phyloP scores from a whole-genome alignment of 805 yeast genomes.

The Hyphopichia homilentoma region DNA sequence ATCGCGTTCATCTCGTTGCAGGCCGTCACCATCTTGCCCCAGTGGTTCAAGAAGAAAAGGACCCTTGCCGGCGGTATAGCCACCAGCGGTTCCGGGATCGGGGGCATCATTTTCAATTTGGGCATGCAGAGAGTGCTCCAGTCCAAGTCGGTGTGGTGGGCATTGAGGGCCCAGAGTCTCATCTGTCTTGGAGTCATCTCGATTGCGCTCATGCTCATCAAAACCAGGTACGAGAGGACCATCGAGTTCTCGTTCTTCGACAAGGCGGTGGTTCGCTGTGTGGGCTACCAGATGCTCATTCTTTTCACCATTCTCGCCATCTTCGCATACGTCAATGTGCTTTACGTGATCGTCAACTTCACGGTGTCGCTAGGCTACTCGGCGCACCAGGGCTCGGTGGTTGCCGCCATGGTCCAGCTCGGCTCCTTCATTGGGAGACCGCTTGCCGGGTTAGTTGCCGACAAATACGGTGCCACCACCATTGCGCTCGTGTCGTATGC shows the following conservation, averaged over 20 bases:
- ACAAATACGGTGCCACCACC: constrained; percentile 50
- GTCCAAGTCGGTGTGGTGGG: constrained; percentile 42
- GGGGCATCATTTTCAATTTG: constrained; percentile 48
- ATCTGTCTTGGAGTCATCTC: constrained; percentile 25
- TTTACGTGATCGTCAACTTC: constrained; percentile 58
- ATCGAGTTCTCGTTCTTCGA: constrained; percentile 32
- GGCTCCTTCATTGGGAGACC: constrained; percentile 60
- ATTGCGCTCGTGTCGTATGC: constrained; percentile 25
- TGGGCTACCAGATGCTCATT: constrained; percentile 41
- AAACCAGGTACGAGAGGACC: constrained; percentile 10
- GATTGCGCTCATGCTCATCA: constrained; percentile 17
- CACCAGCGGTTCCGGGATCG: constrained; percentile 51
- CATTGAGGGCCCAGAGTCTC: constrained; percentile 46
- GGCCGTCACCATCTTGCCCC: constrained; percentile 57
- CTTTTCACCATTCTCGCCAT: constrained; percentile 45
- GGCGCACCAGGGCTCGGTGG: constrained; percentile 51
- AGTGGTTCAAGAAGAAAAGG: constrained; percentile 65
- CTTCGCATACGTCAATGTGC: constrained; percentile 58
- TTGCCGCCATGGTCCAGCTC: constrained; percentile 56
- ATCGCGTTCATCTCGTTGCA: constrained; percentile 58
- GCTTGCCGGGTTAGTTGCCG: constrained; percentile 47
- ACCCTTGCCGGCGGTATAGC: constrained; percentile 49
- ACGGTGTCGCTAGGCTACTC: constrained; percentile 58
- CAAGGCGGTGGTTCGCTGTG: constrained; percentile 27
- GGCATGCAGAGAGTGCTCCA: constrained; percentile 45